Evolutionary conservation across 208 protist genomes (phyloP), one percentile per base, ranked within the genome.

Genomic region (Leishmania lainsoni): DNA sequence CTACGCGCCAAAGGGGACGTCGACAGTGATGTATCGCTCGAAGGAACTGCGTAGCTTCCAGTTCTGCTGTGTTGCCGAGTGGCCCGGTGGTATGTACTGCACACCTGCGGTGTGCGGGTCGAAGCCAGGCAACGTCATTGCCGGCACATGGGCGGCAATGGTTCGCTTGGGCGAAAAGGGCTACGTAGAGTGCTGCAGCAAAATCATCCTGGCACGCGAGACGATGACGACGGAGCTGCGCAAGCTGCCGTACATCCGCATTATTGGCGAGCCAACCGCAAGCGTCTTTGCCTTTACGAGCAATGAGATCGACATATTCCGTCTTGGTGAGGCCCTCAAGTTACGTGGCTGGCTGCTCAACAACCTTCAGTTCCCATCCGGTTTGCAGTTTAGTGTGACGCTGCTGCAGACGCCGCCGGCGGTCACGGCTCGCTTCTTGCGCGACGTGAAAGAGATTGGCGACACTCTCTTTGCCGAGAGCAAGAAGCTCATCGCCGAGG

Each of bases 71-170:
- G 87, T 95, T 20, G 77, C 98, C 16, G 93, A 99, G 74, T 99
- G 99, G 99, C 92, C 98, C 0, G 99, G 99, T 76, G 99, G 99
- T 77, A 98, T 99, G 84, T 99, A 99, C 86, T 99, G 97, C 76
- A 98, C 98, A 0, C 98, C 99, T 9, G 95, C 97, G 20, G 93
- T 99, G 35, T 94, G 97, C 81, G 99, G 99, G 12, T 98, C 94
- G 42, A 94, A 98, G 81, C 89, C 96, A 2, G 99, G 99, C 49
- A 99, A 95, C 73, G 81, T 99, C 22, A 94, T 99, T 59, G 99
- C 98, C 1, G 97, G 89, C 26, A 95, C 98, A 49, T 99, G 99
- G 99, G 99, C 99, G 5, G 84, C 95, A 32, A 96, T 99, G 93
- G 90, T 99, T 65, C 82, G 80, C 56, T 89, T 99, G 76, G 99